Base-by-base conservation (phyloP, 139 green algal species). In the Chlorella ohadii region DNA sequence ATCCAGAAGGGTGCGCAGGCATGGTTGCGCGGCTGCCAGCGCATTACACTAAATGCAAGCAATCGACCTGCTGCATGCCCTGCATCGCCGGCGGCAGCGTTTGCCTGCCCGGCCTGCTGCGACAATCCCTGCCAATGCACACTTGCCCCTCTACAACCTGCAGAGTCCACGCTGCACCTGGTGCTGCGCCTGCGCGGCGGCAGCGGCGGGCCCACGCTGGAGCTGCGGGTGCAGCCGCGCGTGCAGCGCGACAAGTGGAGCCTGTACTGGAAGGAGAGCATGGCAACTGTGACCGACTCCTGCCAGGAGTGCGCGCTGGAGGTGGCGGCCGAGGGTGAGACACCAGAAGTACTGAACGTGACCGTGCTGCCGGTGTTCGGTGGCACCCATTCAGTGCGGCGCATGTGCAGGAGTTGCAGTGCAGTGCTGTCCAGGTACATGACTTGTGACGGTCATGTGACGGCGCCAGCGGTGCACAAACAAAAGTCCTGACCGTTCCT, bases 201-300 rank as follows among this genome's bases (percentile, higher is more conserved):
- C 39, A 65, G 16, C 31, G 65, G 28, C 51, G 51, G 12, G 28
- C 36, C 6, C 20, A 59, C 57, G 44, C 33, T 95, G 83, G 28
- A 78, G 44, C 34, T 96, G 27, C 87, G 63, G 0, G 89, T 96
- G 57, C 86, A 93, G 79, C 94, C 94, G 7, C 89, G 94, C 3
- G 39, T 97, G 36, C 93, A 97, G 86, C 88, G 89, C 28, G 93
- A 97, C 82, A 91, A 88, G 28, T 98, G 93, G 94, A 92, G 80
- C 16, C 84, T 98, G 47, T 98, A 98, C 83, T 98, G 95, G 95
- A 97, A 97, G 84, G 92, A 94, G 44, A 84, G 77, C 34, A 94
- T 96, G 88, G 78, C 70, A 23, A 96, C 94, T 0, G 89, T 91
- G 61, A 92, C 88, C 6, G 83, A 91, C 20, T 13, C 71, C 41